A percentile compares a stretch with the other conserved stretches of the same genome.
These are phyloP conservation scores for Psilocybe subaeruginosa DNA, from an alignment of 768 basidiomycete species.

Conservation along the genomic window DNA sequence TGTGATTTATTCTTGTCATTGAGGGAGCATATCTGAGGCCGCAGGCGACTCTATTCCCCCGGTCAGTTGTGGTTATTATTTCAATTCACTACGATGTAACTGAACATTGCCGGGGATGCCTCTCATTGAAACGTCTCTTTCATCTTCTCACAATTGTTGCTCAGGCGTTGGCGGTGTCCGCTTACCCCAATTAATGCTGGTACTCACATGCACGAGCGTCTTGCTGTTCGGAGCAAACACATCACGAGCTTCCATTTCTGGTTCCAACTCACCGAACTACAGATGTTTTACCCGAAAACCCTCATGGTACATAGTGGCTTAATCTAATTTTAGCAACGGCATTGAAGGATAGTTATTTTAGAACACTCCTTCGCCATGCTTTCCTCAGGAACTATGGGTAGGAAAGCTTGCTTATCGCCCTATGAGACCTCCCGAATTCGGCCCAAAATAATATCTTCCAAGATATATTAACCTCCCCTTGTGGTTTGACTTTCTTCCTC, in stretches of 20 bases:
- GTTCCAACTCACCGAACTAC: background rate
- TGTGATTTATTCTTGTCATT: no score
- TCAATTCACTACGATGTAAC: background rate
- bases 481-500: constrained; percentile 1
- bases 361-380: constrained; percentile 15
- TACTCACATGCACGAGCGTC: background rate
- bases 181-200: background rate
- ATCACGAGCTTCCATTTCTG: background rate
- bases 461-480: constrained; percentile 1
- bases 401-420: constrained; percentile 18
- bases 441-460: constrained; percentile 1
- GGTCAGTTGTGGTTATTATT: no score
- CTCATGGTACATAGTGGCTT: constrained; percentile 2
- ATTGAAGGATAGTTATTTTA: constrained; percentile 12
- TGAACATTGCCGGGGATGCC: background rate
- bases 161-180: background rate
- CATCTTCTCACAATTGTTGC: background rate
- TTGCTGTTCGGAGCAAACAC: background rate
- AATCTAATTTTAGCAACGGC: background rate
- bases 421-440: constrained; percentile 4
- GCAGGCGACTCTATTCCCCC: no score
- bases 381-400: background rate
- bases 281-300: background rate
- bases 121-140: no score
- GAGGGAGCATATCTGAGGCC: no score